Percentiles rank a stretch among this genome's conserved stretches.
Evolutionary conservation across 495 filamentous ascomycete species (phyloP).

Genomic region (Podospora australis): DNA sequence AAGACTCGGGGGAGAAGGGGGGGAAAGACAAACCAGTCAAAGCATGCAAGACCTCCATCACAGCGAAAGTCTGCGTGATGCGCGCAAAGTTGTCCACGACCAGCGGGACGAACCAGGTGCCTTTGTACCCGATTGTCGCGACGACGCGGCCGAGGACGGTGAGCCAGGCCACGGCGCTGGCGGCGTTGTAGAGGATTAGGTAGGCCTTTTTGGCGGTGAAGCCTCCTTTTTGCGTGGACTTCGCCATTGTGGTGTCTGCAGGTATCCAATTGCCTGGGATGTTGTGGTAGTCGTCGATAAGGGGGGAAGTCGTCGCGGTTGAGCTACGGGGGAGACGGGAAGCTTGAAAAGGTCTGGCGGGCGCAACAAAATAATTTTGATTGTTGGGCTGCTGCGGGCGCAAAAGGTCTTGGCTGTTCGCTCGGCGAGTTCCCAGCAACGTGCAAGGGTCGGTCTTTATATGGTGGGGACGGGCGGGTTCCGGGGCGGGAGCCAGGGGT

Average conservation of each 20-base stretch:
- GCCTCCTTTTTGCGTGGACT: conserved; percentile 2
- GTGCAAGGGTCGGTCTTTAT: too few relatives aligned
- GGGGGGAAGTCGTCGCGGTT: neutral
- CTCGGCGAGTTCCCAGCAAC: too few relatives aligned
- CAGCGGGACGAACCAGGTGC: conserved; percentile 33
- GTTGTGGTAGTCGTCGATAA: neutral
- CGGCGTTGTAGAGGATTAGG: conserved; percentile 75
- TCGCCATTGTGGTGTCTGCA: neutral
- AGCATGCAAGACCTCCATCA: conserved; percentile 78
- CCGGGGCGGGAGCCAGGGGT: too few relatives aligned
- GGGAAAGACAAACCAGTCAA: conserved; percentile 47
- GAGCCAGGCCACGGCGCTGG: conserved; percentile 69
- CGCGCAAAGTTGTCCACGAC: conserved; percentile 59
- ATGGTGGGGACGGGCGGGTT: too few relatives aligned
- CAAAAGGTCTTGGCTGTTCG: too few relatives aligned
- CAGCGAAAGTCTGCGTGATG: conserved; percentile 75
- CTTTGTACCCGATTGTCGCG: conserved; percentile 22
- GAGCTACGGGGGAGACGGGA: neutral
- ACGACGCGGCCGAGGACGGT: conserved; percentile 56
- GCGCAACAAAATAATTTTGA: too few relatives aligned
- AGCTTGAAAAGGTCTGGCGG: too few relatives aligned
- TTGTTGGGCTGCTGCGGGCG: too few relatives aligned
- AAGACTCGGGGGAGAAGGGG: neutral
- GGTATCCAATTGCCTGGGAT: too few relatives aligned
- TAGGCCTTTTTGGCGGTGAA: conserved; percentile 50